phyloP scores from a whole-genome alignment of 768 basidiomycete genomes.

The Pleurotus citrinopileatus region DNA sequence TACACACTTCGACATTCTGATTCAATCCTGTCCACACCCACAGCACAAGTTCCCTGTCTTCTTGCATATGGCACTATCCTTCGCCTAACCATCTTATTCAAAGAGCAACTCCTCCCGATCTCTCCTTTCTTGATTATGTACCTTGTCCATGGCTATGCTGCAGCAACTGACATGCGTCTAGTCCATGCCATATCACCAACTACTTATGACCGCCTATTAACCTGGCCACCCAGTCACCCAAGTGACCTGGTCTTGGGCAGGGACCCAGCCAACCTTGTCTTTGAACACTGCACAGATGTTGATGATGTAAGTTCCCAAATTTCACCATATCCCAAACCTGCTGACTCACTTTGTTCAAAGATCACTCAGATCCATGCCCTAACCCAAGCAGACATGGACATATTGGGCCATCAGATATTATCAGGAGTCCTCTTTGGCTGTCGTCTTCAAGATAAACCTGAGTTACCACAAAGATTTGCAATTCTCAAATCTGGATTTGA shows the following conservation, averaged over 20 bases:
- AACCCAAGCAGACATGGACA: not conserved
- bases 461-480: not conserved
- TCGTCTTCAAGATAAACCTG: not conserved
- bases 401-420: not conserved
- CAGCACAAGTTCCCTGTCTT: not conserved
- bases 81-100: not conserved
- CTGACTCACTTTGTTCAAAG: too few relatives aligned
- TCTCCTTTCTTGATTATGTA: conserved; percentile 8
- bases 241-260: not conserved
- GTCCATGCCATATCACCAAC: conserved; percentile 2
- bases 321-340: not conserved
- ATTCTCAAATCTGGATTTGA: not conserved
- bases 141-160: not conserved
- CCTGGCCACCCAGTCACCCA: not conserved
- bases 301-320: not conserved
- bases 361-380: not conserved
- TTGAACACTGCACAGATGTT: not conserved
- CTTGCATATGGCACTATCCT: conserved; percentile 1
- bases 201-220: not conserved
- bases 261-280: conserved; percentile 1
- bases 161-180: not conserved
- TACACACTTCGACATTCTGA: not conserved
- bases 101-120: not conserved
- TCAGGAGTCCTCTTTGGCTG: not conserved
- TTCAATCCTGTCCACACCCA: not conserved